phyloP scores from a whole-genome alignment of 345 rosid genomes.

The Lepidium didymum region DNA sequence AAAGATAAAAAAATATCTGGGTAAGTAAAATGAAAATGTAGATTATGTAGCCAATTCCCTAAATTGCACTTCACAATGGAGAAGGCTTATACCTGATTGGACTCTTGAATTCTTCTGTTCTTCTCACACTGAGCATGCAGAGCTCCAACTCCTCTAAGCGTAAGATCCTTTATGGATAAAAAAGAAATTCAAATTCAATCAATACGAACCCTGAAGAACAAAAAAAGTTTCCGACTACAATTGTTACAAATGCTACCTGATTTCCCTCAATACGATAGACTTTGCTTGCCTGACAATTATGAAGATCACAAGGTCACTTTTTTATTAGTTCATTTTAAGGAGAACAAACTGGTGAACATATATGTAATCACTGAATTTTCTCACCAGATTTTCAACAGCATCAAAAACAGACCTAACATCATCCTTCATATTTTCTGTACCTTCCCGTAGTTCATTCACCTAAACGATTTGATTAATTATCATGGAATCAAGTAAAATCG shows the following conservation, averaged over 20 bases:
- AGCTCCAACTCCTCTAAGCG: slow-evolving; percentile 37
- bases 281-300: slow-evolving; percentile 43
- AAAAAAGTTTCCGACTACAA: neutral
- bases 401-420: slow-evolving; percentile 50
- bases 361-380: neutral
- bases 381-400: slow-evolving; percentile 72
- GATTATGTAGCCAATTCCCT: neutral
- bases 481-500: slow-evolving; percentile 9
- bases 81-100: slow-evolving; percentile 37
- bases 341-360: neutral
- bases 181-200: neutral
- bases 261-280: slow-evolving; percentile 54
- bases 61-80: neutral
- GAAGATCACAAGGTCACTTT: neutral
- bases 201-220: neutral
- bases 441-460: slow-evolving; percentile 49
- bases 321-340: neutral
- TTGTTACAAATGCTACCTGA: slow-evolving; percentile 40
- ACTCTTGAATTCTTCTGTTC: slow-evolving; percentile 29
- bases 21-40: neutral
- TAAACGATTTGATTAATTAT: slow-evolving; percentile 7
- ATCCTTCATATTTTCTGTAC: slow-evolving; percentile 26
- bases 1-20: neutral
- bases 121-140: slow-evolving; percentile 35
- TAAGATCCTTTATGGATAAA: slow-evolving; percentile 15